Evolutionary conservation across 129 eudicot genomes (phyloP).

Genomic region (Pulicaria dysenterica): DNA sequence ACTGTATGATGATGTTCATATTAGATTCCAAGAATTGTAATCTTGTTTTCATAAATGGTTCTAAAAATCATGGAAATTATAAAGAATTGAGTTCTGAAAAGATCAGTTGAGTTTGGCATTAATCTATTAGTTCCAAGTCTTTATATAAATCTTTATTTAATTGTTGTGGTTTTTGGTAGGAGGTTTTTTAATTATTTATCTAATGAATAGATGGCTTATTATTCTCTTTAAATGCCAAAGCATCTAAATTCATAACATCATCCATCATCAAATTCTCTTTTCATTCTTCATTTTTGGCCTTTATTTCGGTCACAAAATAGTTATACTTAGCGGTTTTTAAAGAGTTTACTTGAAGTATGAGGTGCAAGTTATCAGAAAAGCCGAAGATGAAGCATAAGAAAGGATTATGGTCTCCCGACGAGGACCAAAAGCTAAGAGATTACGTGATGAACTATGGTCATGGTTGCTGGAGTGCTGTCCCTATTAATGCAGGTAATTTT

Average conservation of each 20-base stretch:
- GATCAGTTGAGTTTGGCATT: conserved; percentile 22
- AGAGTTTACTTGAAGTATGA: conserved; percentile 34
- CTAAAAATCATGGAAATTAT: background rate
- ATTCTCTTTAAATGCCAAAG: conserved; percentile 20
- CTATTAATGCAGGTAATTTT: conserved; percentile 69
- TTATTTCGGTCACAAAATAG: background rate
- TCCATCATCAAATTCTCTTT: conserved; percentile 32
- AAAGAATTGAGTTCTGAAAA: conserved; percentile 10
- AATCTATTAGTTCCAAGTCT: conserved; percentile 20
- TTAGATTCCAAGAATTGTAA: conserved; percentile 29
- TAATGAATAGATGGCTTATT: conserved; percentile 1
- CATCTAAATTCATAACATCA: conserved; percentile 17
- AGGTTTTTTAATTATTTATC: conserved; percentile 18
- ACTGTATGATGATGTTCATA: conserved; percentile 28
- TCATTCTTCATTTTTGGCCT: conserved; percentile 21
- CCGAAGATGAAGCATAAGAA: conserved; percentile 60
- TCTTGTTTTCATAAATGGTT: conserved; percentile 16
- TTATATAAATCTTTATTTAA: background rate
- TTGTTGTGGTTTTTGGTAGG: conserved; percentile 13
- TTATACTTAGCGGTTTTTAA: background rate
- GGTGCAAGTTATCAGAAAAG: conserved; percentile 50
- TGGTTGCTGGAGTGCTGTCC: conserved; percentile 83
- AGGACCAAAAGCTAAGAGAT: conserved; percentile 72
- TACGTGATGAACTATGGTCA: conserved; percentile 74
- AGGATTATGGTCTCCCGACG: conserved; percentile 96